Conservation (phyloP, 257 asterid genomes). For the Nicotiana otophora region DNA sequence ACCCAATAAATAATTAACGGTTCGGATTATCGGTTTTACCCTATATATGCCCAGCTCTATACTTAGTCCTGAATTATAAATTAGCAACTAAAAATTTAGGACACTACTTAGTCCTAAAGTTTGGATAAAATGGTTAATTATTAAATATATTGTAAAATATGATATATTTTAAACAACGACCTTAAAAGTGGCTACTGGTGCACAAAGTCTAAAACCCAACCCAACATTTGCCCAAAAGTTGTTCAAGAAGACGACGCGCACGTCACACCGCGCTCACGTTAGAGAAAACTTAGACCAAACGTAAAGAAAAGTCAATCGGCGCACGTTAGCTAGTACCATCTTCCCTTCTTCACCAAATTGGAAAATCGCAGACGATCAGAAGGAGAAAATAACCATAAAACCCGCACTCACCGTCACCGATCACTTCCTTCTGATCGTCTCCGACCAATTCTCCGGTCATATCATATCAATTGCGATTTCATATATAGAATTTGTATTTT, state of each 20-base stretch:
- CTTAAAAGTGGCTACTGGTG: too few species aligned
- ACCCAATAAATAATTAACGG: too few species aligned
- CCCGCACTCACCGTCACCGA: background rate
- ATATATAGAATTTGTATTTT: background rate
- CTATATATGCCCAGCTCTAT: too few species aligned
- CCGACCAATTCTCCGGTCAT: background rate
- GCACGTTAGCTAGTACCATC: background rate
- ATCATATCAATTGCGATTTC: background rate
- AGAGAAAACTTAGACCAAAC: background rate
- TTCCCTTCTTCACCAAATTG: background rate
- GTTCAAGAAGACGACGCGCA: background rate
- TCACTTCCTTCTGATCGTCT: background rate
- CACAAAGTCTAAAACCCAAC: too few species aligned
- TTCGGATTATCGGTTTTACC: too few species aligned
- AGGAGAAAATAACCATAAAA: background rate
- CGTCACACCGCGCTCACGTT: slow-evolving; percentile 12
- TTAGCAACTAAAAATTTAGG: too few species aligned
- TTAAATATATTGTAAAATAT: too few species aligned
- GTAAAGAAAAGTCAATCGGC: slow-evolving; percentile 5
- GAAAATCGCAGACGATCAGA: background rate
- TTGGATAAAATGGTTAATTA: too few species aligned
- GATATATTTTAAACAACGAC: too few species aligned
- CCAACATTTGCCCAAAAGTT: background rate
- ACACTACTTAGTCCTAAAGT: too few species aligned
- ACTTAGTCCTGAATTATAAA: too few species aligned